Evolutionary conservation across 1,139 yeast genomes (phyloP).

Genomic region (Nakaseomyces sp.): DNA sequence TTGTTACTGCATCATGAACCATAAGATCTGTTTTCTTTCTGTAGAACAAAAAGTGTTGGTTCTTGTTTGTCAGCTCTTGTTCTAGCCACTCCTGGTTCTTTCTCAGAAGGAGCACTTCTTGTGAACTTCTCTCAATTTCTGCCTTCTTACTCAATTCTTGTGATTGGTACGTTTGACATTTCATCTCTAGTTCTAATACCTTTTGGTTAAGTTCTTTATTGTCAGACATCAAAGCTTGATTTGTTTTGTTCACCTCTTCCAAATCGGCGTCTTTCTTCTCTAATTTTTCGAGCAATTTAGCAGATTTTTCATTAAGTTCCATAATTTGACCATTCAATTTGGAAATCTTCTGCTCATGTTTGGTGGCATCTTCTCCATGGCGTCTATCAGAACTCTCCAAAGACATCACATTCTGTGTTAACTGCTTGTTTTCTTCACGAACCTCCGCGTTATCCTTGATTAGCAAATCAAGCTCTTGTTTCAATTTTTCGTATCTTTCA

Average conservation of each 20-base stretch:
- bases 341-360: conserved; percentile 41
- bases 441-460: conserved; percentile 5
- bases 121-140: conserved; percentile 34
- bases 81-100: conserved; percentile 20
- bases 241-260: conserved; percentile 9
- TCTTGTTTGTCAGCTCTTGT: conserved; percentile 18
- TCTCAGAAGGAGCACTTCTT: conserved; percentile 33
- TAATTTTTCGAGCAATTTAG: conserved; percentile 7
- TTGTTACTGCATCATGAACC: conserved; percentile 24
- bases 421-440: conserved; percentile 7
- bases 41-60: conserved; percentile 33
- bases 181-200: conserved; percentile 34
- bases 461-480: conserved; percentile 44
- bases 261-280: conserved; percentile 23
- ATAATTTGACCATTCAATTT: conserved; percentile 12
- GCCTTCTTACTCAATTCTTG: conserved; percentile 32
- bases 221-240: conserved; percentile 7
- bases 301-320: background rate
- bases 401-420: background rate
- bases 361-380: conserved; percentile 24
- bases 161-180: conserved; percentile 31
- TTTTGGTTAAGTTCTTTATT: conserved; percentile 28
- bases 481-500: conserved; percentile 34
- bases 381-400: background rate
- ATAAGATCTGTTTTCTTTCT: conserved; percentile 35